Conservation (phyloP, 2,329 filamentous ascomycete genomes). For the Pyrenochaeta sp. region DNA sequence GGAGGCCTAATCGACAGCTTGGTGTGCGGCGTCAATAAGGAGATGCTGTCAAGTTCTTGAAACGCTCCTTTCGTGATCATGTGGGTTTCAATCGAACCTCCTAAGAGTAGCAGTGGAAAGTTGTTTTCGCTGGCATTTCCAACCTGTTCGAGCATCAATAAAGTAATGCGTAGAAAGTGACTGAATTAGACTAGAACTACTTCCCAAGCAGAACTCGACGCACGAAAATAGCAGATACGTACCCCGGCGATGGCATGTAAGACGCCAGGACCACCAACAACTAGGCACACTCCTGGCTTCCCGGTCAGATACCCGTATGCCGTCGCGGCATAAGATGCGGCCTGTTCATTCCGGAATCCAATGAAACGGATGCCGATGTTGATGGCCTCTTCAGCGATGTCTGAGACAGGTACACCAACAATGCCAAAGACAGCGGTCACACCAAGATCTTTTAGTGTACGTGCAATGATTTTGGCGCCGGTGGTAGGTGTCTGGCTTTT, state of each 20-base stretch:
- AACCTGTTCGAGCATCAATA: constrained; percentile 7
- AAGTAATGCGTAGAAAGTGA: no score
- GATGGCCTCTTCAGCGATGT: constrained; percentile 65
- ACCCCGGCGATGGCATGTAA: constrained; percentile 65
- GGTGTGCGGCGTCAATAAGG: constrained; percentile 60
- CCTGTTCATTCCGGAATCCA: constrained; percentile 66
- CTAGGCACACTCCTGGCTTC: constrained; percentile 63
- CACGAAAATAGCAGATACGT: constrained; percentile 9
- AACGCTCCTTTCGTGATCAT: constrained; percentile 62
- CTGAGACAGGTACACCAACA: constrained; percentile 63
- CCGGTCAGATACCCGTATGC: constrained; percentile 67
- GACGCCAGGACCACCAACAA: constrained; percentile 67
- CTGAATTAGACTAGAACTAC: no score
- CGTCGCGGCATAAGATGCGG: constrained; percentile 64
- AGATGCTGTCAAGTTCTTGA: constrained; percentile 64
- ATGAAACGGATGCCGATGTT: constrained; percentile 65
- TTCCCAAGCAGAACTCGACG: constrained; percentile 9
- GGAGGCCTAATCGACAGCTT: constrained; percentile 52
- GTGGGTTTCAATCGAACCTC: constrained; percentile 62
- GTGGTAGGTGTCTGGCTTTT: constrained; percentile 1
- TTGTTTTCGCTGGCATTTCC: constrained; percentile 62
- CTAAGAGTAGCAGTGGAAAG: constrained; percentile 63
- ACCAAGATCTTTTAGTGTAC: constrained; percentile 57
- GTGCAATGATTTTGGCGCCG: constrained; percentile 50
- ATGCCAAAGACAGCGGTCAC: constrained; percentile 62